Conservation (phyloP, 345 rosid species). For the Ceriops tagal region DNA sequence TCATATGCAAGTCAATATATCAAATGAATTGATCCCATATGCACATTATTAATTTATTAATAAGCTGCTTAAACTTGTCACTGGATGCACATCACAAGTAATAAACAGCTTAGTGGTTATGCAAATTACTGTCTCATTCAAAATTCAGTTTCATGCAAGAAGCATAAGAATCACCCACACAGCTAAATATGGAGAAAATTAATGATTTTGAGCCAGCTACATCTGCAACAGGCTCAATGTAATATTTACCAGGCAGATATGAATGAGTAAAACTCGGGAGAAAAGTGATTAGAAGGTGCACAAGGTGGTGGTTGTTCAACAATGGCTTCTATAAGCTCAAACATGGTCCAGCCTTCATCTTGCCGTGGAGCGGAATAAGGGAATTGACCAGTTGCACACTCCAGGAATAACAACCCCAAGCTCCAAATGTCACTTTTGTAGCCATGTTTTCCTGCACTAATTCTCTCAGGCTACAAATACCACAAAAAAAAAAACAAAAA, state of each 20-base stretch:
- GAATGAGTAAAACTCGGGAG: conserved; percentile 77
- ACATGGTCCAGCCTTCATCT: conserved; percentile 68
- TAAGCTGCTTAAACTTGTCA: neutral
- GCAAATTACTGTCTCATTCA: neutral
- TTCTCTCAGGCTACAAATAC: conserved; percentile 82
- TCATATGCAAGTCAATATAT: no score
- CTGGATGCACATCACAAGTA: neutral
- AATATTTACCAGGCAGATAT: conserved; percentile 72
- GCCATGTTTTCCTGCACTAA: conserved; percentile 51
- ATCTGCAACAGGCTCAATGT: neutral
- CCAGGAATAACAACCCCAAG: conserved; percentile 79
- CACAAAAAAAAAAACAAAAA: neutral
- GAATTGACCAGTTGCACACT: conserved; percentile 80
- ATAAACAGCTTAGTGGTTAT: neutral
- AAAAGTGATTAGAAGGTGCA: conserved; percentile 64
- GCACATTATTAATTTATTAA: neutral
- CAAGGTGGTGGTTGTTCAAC: conserved; percentile 77
- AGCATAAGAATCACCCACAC: neutral
- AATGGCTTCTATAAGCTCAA: conserved; percentile 83
- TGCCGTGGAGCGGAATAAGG: conserved; percentile 71
- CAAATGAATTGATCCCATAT: neutral
- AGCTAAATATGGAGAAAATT: neutral
- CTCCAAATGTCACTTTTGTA: conserved; percentile 97
- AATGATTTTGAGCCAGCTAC: neutral
- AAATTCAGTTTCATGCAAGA: neutral